Conservation (phyloP, 73 alveolate species). For the Uronychia binucleata region DNA sequence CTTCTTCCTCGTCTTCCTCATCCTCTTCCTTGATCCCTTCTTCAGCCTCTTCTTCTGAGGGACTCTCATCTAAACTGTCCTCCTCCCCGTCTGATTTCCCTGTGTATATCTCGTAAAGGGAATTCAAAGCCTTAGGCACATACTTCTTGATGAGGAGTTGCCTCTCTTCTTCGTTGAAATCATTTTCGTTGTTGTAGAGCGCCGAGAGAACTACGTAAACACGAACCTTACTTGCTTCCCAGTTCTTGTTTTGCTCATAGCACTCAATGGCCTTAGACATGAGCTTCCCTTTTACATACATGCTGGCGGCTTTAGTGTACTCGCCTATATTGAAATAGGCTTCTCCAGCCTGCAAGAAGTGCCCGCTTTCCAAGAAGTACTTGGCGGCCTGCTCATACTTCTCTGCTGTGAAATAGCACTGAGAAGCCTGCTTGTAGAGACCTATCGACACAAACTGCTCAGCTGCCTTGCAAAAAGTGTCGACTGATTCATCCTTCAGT, state of each 20-base stretch:
- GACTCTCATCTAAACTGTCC: conserved; percentile 10
- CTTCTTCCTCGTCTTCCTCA: conserved; percentile 50
- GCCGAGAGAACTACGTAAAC: conserved; percentile 37
- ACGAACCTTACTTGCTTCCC: conserved; percentile 3
- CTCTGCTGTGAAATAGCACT: conserved; percentile 77
- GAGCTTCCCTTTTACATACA: conserved; percentile 12
- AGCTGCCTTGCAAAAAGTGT: conserved; percentile 63
- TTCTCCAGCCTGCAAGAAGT: conserved; percentile 83
- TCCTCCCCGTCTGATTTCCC: conserved; percentile 24
- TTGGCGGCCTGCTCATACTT: conserved; percentile 65
- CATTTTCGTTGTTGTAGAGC: conserved; percentile 59
- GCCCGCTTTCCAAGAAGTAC: conserved; percentile 37
- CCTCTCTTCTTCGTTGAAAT: conserved; percentile 71
- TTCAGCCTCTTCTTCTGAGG: conserved; percentile 42
- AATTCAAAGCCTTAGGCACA: conserved; percentile 76
- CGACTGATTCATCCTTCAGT: conserved; percentile 20
- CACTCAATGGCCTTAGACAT: conserved; percentile 27
- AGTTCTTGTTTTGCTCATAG: conserved; percentile 7
- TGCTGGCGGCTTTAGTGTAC: conserved; percentile 31
- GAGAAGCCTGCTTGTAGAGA: conserved; percentile 73
- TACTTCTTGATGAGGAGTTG: conserved; percentile 62
- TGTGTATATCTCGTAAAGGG: conserved; percentile 34
- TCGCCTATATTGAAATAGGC: conserved; percentile 43
- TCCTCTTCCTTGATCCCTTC: conserved; percentile 41
- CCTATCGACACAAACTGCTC: conserved; percentile 43